Evolutionary conservation across 148 eudicot genomes (phyloP), one percentile per base, ranked within the genome.

Genomic region (Oxyria digyna): DNA sequence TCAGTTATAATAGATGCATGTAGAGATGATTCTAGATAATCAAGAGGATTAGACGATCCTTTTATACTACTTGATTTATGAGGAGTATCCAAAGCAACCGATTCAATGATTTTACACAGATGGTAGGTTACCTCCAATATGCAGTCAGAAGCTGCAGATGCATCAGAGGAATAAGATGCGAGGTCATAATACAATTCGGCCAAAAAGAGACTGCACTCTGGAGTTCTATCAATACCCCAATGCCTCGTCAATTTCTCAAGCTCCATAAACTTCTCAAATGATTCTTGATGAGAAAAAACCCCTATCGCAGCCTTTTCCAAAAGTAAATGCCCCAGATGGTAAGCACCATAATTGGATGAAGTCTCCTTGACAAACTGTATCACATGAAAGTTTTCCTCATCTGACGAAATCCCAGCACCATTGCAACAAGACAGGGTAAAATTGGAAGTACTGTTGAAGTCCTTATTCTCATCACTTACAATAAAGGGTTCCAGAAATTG

Each of bases 201-300:
- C 69, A 94, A 88, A 84, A 94, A 94, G 73, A 94, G 85, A 81
- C 88, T 80, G 75, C 97, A 94, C 71, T 91, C 91, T 23, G 87
- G 82, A 40, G 84, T 83, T 80, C 96, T 88, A 59, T 87, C 84
- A 72, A 55, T 72, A 62, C 86, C 92, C 86, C 85, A 81, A 23
- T 76, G 71, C 83, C 99, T 87, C 46, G 89, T 87, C 77, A 94
- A 62, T 78, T 87, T 94, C 79, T 94, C 99, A 78, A 94, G 77
- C 74, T 94, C 93, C 74, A 94, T 69, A 72, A 94, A 72, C 67
- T 84, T 83, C 41, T 68, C 67, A 80, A 82, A 81, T 42, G 80
- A 64, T 70, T 88, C 97, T 72, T 68, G 85, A 73, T 88, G 74
- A 20, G 67, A 66, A 72, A 84, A 66, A 62, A 76, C 76, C 69